Conservation (phyloP, 345 rosid species). For the Arabidopsis thaliana region TAIR10.1 NC_003070.9:17778001-17778500, state of each 20-base stretch:
- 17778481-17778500: conserved; percentile 41
- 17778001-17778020: conserved; percentile 44
- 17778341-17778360: not conserved
- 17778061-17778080: conserved; percentile 42
- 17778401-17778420: not conserved
- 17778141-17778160: conserved; percentile 3
- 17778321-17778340: not conserved
- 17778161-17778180: not conserved
- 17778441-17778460: conserved; percentile 5
- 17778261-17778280: conserved; percentile 11
- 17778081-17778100: conserved; percentile 50
- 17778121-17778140: conserved; percentile 4
- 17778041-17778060: conserved; percentile 48
- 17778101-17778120: conserved; percentile 19
- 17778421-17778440: conserved; percentile 1
- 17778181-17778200: not conserved
- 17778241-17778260: conserved; percentile 3
- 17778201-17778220: not conserved
- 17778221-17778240: not conserved
- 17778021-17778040: conserved; percentile 49
- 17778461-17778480: not conserved
- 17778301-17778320: not conserved
- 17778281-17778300: conserved; percentile 4
- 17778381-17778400: not conserved
- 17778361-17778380: conserved; percentile 6